Evolutionary conservation across 768 basidiomycete species (phyloP).

Genomic region (Calocybe cyanea): DNA sequence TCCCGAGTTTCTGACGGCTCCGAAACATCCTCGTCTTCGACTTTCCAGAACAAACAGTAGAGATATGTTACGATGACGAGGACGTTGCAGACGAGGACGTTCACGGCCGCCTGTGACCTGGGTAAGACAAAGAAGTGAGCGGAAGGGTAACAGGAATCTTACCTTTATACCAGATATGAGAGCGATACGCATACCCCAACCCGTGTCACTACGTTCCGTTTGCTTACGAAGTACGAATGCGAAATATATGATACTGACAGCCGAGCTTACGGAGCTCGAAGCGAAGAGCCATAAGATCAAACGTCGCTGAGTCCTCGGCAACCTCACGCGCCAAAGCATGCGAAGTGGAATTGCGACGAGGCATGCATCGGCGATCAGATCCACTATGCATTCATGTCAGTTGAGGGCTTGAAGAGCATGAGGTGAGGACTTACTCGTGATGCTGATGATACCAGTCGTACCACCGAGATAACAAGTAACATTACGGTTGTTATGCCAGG

Average conservation of each 20-base stretch:
- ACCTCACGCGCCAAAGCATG: slow-evolving; percentile 21
- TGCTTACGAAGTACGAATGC: slow-evolving; percentile 15
- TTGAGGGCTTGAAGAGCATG: background rate
- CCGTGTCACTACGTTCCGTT: background rate
- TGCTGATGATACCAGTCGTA: background rate
- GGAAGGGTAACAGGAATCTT: slow-evolving; percentile 1
- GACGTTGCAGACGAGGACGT: slow-evolving; percentile 21
- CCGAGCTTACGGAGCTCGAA: slow-evolving; percentile 18
- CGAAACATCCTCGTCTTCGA: slow-evolving; percentile 8
- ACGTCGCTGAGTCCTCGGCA: slow-evolving; percentile 16
- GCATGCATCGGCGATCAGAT: slow-evolving; percentile 21
- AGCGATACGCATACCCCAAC: slow-evolving; percentile 7
- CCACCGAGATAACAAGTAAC: background rate
- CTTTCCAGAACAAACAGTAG: slow-evolving; percentile 10
- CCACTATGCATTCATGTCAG: slow-evolving; percentile 15
- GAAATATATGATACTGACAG: slow-evolving; percentile 18
- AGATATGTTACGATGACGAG: slow-evolving; percentile 18
- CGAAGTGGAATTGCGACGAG: slow-evolving; percentile 22
- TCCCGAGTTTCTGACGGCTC: slow-evolving; percentile 12
- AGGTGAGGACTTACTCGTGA: background rate
- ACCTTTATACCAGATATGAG: slow-evolving; percentile 19
- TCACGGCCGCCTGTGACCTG: slow-evolving; percentile 13
- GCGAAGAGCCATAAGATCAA: slow-evolving; percentile 24
- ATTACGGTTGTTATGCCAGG: background rate
- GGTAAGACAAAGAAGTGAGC: background rate